Evolutionary conservation across 768 basidiomycete species (phyloP), one percentile per base, ranked within the genome.

Genomic region (Trametes cinnabarina): DNA sequence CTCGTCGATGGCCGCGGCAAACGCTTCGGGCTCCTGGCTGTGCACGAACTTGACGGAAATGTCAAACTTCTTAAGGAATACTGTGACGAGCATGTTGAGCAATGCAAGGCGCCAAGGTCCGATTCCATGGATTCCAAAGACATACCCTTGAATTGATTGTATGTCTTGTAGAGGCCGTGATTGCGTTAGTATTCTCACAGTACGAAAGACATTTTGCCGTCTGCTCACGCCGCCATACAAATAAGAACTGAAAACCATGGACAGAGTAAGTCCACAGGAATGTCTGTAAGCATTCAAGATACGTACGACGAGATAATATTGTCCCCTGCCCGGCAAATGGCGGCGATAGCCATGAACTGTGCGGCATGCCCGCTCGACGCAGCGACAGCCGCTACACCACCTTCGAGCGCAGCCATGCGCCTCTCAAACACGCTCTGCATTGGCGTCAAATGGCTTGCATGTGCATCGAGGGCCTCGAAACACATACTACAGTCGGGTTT

Each of bases 351-450:
- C 69, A 90, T 74, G 71, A 91, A 88, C 65, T 92, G 89, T 0
- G 90, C 91, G 3, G 87, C 76, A 66, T 90, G 89, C 0, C 91
- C 91, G 52, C 85, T 87, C 2, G 88, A 74, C 0, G 85, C 78
- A 1, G 90, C 90, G 7, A 92, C 79, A 4, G 90, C 90, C 0
- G 88, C 89, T 3, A 75, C 77, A 22, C 91, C 91, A 9, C 88
- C 87, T 69, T 93, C 91, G 19, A 92, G 78, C 0, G 87, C 87
- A 2, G 88, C 85, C 32, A 92, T 84, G 10, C 90, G 83, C 54
- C 85, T 79, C 71, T 92, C 91, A 62, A 93, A 90, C 0, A 91
- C 88, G 56, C 84, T 85, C 87, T 88, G 61, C 11, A 17, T 25
- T 26, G 1, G 8, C 4, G 19, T n/a, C 20, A 20, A 17, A 37